Base-by-base conservation (phyloP, 805 yeast species). In the Blastobotrys robertii region DNA sequence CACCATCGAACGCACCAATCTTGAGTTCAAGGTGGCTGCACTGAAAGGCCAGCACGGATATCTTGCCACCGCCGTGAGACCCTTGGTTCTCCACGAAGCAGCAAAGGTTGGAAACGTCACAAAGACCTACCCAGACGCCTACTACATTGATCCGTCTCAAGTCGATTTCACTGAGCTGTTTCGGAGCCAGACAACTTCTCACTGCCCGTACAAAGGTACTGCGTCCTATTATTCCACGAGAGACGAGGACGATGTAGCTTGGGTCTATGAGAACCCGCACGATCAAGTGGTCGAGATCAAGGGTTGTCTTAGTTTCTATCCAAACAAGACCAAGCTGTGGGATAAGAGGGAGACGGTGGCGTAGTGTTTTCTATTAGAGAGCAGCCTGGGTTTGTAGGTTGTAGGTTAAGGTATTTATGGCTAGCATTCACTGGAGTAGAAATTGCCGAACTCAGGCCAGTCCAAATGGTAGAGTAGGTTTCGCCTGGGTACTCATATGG, bases 121-220 rank as follows among this genome's bases (percentile, higher is more conserved):
- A 8, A 43, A 36, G 31, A 15, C 32, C 10, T 43, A 46, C 34
- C 42, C 47, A 3, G 42, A 19, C n/a, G 47, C 34, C 19, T 29
- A 36, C 13, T 46, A 46, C 15, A 39, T 46, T 13, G 31, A 38
- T n/a, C 47, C 47, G 11, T 29, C 34, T 4, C 47, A 45, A 32
- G 33, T 46, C 37, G 32, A 46, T 39, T 39, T 46, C 11, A 22
- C 16, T 25, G 38, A 38, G 32, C 34, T 46, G 13, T 39, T 25
- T 12, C 43, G 41, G 37, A 46, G 44, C 35, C 25, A 16, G 28
- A 43, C 49, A 14, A 31, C 37, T 4, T 39, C 44, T n/a, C 44
- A 43, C 41, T 46, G 49, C 32, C 49, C 49, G 10, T 46, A 43
- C 33, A 46, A 46, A 12, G 49, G 49, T 8, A 39, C 44, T 31